Evolutionary conservation across 495 filamentous ascomycete genomes (phyloP), one percentile per base, ranked within the genome.

Genomic region (Aspergillus steynii): DNA sequence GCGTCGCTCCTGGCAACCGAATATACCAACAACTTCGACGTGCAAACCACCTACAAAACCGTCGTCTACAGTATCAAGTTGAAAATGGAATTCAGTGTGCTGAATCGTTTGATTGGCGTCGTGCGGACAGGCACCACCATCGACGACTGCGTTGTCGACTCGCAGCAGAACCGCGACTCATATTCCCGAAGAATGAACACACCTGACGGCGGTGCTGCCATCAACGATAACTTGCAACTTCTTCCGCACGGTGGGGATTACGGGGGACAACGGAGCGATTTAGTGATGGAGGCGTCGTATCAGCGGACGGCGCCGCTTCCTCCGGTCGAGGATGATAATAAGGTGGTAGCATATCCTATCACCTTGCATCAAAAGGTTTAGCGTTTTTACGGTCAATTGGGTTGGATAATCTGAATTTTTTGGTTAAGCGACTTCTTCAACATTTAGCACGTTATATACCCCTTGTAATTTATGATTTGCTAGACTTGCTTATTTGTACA

Each of bases 31-130:
- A 49, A 72, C 9, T 79, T 74, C 51, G 63, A 71, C 29, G 67
- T 83, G 29, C 69, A 83, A 59, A 76, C 76, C 5, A 71, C 73
- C 37, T 75, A 75, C 64, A 81, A 81, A 59, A 64, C 67, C 4
- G 61, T 80, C 42, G 68, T 78, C 2, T 83, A 83, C 65, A 81
- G 79, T 65, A 61, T 84, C 48, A 86, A 86, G 65, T 65, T 85
- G 48, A 80, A 78, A 55, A 65, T 82, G 58, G 82, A 86, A 62
- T 80, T 82, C 58, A 72, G 64, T 42, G 71, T 84, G 28, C 74
- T 85, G 47, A 82, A 82, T 60, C 74, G 70, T 37, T 65, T 83
- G 34, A 69, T 82, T 29, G 65, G 56, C 47, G 50, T 68, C 25
- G 60, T 71, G 28, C 37, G 9, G 37, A 42, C 37, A 2, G 14